Conservation (phyloP, 1,284 basidiomycete species). For the Butyriboletus appendiculatus region DNA sequence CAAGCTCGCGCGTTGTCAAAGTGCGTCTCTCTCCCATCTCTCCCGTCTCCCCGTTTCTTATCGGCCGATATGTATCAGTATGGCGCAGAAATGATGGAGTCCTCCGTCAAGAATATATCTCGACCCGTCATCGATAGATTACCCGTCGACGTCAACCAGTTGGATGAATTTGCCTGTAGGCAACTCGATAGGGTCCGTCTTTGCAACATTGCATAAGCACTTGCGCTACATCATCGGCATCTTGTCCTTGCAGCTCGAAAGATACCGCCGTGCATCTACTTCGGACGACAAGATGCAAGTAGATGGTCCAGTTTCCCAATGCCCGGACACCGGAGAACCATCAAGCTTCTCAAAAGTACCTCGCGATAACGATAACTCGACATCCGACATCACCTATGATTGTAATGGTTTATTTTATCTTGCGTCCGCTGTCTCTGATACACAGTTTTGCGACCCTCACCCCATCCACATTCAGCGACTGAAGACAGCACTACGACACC, state of each 20-base stretch:
- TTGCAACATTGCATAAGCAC: background rate
- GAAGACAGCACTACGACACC: slow-evolving; percentile 23
- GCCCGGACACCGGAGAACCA: slow-evolving; percentile 1
- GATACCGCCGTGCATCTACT: slow-evolving; percentile 47
- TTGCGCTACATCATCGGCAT: background rate
- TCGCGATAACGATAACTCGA: slow-evolving; percentile 9
- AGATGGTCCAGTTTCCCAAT: slow-evolving; percentile 16
- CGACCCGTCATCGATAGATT: slow-evolving; percentile 83
- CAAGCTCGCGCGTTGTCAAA: slow-evolving; percentile 52
- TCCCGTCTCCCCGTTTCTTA: background rate
- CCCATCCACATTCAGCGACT: background rate
- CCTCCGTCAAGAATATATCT: slow-evolving; percentile 80
- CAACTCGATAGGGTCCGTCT: slow-evolving; percentile 76
- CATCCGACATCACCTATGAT: background rate
- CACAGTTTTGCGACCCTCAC: background rate
- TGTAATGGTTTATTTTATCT: slow-evolving; percentile 16
- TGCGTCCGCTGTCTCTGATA: slow-evolving; percentile 3
- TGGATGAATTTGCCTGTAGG: slow-evolving; percentile 88
- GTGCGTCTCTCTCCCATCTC: slow-evolving; percentile 20
- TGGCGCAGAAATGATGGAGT: slow-evolving; percentile 87
- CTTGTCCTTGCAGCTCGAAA: slow-evolving; percentile 46
- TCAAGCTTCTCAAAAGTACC: background rate
- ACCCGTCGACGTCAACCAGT: slow-evolving; percentile 67
- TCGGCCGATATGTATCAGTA: slow-evolving; percentile 50
- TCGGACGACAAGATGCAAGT: slow-evolving; percentile 30